phyloP scores from a whole-genome alignment of 805 yeast species.

The Wickerhamiella brachini region DNA sequence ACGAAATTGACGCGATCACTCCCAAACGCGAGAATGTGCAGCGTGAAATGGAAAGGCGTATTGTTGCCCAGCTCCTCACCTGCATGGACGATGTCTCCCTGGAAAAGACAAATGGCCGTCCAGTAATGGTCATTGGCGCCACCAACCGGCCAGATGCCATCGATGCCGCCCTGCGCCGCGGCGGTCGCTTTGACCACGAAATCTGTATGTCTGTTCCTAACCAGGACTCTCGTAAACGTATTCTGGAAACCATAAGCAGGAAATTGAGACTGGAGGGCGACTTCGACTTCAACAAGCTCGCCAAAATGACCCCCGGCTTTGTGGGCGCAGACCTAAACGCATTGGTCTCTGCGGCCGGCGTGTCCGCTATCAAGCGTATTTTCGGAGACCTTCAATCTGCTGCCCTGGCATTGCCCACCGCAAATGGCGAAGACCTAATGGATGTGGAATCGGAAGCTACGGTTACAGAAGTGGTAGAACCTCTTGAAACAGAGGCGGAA shows the following conservation, averaged over 20 bases:
- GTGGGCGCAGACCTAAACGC: constrained; percentile 97
- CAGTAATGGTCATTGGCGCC: constrained; percentile 90
- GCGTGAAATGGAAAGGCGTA: constrained; percentile 93
- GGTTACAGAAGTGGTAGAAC: constrained; percentile 25
- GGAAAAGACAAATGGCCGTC: constrained; percentile 82
- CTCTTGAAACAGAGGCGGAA: background rate
- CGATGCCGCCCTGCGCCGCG: constrained; percentile 89
- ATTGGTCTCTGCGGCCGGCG: constrained; percentile 87
- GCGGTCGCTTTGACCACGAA: constrained; percentile 93
- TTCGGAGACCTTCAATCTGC: constrained; percentile 35
- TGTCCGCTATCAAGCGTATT: constrained; percentile 83
- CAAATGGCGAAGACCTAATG: background rate
- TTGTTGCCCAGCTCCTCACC: constrained; percentile 88
- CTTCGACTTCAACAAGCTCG: constrained; percentile 58
- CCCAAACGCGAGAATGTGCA: constrained; percentile 98
- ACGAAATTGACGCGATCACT: constrained; percentile 95
- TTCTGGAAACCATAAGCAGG: constrained; percentile 59
- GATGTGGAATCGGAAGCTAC: constrained; percentile 10
- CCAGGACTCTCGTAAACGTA: constrained; percentile 64
- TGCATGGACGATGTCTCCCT: constrained; percentile 86
- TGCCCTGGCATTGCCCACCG: background rate
- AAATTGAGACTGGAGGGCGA: constrained; percentile 50
- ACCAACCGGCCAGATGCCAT: constrained; percentile 93
- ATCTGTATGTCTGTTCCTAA: constrained; percentile 91
- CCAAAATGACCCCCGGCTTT: constrained; percentile 91